Evolutionary conservation across 805 yeast genomes (phyloP).

Genomic region (Sporopachydermia quercuum): DNA sequence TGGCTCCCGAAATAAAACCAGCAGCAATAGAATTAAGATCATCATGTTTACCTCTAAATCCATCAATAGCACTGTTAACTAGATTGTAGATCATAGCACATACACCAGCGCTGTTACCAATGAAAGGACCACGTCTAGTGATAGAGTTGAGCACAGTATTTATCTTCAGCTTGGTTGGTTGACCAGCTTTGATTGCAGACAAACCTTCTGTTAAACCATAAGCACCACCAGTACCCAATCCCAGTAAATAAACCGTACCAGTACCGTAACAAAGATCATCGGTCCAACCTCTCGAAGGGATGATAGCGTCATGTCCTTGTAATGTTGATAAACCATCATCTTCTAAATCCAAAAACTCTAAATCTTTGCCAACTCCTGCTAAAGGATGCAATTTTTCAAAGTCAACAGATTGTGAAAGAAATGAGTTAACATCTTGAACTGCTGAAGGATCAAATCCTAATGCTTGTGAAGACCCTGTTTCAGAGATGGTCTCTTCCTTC

Average conservation of each 20-base stretch:
- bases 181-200: slow-evolving; percentile 54
- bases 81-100: slow-evolving; percentile 81
- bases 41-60: slow-evolving; percentile 80
- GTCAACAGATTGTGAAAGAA: slow-evolving; percentile 52
- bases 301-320: slow-evolving; percentile 79
- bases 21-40: slow-evolving; percentile 69
- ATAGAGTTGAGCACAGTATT: slow-evolving; percentile 85
- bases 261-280: slow-evolving; percentile 97
- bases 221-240: slow-evolving; percentile 80
- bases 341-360: slow-evolving; percentile 83
- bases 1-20: slow-evolving; percentile 86
- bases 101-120: slow-evolving; percentile 93
- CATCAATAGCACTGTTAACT: slow-evolving; percentile 66
- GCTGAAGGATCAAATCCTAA: slow-evolving; percentile 54
- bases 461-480: slow-evolving; percentile 8
- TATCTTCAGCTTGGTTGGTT: slow-evolving; percentile 68
- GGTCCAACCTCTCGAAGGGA: slow-evolving; percentile 95
- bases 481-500: slow-evolving; percentile 5
- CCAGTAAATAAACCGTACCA: slow-evolving; percentile 80
- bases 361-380: slow-evolving; percentile 80
- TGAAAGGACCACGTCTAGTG: slow-evolving; percentile 89
- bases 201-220: slow-evolving; percentile 84
- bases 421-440: slow-evolving; percentile 46
- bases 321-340: slow-evolving; percentile 52
- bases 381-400: slow-evolving; percentile 72